Evolutionary conservation across 306 rosid species (phyloP).

Genomic region (Sindora glabra): DNA sequence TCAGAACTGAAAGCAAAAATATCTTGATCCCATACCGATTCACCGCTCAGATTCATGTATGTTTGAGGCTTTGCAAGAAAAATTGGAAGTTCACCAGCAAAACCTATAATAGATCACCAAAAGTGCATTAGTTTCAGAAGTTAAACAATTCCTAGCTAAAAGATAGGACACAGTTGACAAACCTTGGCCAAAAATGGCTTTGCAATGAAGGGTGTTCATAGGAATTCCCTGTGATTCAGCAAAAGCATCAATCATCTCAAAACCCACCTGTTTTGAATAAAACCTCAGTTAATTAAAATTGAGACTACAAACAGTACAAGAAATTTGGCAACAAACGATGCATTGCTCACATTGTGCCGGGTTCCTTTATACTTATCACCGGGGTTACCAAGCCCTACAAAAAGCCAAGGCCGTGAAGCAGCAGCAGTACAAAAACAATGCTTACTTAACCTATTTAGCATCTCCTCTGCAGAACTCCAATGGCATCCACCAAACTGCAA

Average conservation of each 20-base stretch:
- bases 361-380: conserved; percentile 78
- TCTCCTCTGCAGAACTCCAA: background rate
- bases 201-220: conserved; percentile 54
- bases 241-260: conserved; percentile 83
- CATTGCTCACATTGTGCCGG: conserved; percentile 72
- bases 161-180: background rate
- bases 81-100: conserved; percentile 72
- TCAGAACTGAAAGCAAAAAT: background rate
- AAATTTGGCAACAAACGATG: background rate
- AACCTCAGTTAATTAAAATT: background rate
- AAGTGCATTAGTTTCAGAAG: conserved; percentile 17
- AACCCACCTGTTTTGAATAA: conserved; percentile 55
- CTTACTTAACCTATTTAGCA: conserved; percentile 42
- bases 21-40: conserved; percentile 61
- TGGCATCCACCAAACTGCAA: background rate
- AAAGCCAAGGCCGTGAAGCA: conserved; percentile 73
- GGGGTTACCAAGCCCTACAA: conserved; percentile 85
- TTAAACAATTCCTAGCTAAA: background rate
- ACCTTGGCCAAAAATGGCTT: conserved; percentile 83
- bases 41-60: conserved; percentile 92
- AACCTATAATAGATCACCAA: conserved; percentile 38
- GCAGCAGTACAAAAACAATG: conserved; percentile 42
- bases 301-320: background rate
- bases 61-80: conserved; percentile 96
- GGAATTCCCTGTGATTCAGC: conserved; percentile 60